phyloP scores from a whole-genome alignment of 306 rosid species.

The Cucurbita pepo region DNA sequence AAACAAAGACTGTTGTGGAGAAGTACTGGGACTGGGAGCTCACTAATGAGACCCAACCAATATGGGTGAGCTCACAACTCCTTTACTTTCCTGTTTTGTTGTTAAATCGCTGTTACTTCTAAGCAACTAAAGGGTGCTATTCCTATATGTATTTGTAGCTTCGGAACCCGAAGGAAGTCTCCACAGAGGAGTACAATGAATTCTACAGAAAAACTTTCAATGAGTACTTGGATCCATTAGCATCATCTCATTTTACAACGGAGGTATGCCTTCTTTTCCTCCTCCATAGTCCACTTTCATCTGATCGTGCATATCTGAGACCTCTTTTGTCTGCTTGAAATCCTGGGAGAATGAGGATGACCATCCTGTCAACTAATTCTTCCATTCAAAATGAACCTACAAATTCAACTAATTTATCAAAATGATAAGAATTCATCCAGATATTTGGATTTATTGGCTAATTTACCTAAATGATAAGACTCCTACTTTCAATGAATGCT shows the following conservation, averaged over 20 bases:
- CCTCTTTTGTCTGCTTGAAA: not conserved
- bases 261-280: slow-evolving; percentile 34
- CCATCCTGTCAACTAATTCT: not conserved
- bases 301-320: not conserved
- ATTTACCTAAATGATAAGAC: not conserved
- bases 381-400: not conserved
- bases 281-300: not conserved
- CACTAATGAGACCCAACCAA: slow-evolving; percentile 79
- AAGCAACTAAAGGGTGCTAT: not conserved
- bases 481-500: not conserved
- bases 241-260: slow-evolving; percentile 88
- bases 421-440: not conserved
- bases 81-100: not conserved
- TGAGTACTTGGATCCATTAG: slow-evolving; percentile 84
- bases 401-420: not conserved
- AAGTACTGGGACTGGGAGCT: slow-evolving; percentile 98
- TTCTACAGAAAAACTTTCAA: slow-evolving; percentile 80
- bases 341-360: not conserved
- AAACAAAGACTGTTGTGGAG: slow-evolving; percentile 84
- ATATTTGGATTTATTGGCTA: not conserved
- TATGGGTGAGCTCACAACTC: slow-evolving; percentile 50
- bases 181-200: slow-evolving; percentile 81
- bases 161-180: slow-evolving; percentile 81
- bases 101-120: not conserved
- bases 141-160: slow-evolving; percentile 40